phyloP scores from a whole-genome alignment of 441 rosid species.

The Erysimum cheiri region DNA sequence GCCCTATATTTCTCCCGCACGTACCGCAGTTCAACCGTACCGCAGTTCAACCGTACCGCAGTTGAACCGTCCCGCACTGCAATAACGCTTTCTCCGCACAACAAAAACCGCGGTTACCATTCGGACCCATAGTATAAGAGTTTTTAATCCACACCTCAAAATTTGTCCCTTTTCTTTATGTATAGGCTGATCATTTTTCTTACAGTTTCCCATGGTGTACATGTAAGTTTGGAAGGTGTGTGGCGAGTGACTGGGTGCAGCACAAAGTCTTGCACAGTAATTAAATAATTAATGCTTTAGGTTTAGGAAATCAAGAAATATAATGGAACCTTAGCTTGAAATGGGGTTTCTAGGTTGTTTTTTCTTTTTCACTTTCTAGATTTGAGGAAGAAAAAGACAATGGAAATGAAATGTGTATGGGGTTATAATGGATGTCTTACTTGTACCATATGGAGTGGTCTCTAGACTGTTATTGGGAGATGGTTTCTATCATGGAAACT shows the following conservation, averaged over 20 bases:
- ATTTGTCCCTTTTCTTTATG: not conserved
- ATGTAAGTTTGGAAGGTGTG: not conserved
- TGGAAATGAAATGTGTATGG: slow-evolving; percentile 9
- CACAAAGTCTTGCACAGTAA: slow-evolving; percentile 12
- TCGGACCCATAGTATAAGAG: too few species aligned
- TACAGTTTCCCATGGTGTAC: not conserved
- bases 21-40: too few species aligned
- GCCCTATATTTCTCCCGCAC: too few species aligned
- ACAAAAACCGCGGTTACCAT: too few species aligned
- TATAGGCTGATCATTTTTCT: not conserved
- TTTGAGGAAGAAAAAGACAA: slow-evolving; percentile 25
- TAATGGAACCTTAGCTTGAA: slow-evolving; percentile 8
- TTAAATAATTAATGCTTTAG: not conserved
- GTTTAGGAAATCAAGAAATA: slow-evolving; percentile 10
- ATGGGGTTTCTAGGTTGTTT: slow-evolving; percentile 23
- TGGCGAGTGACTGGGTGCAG: not conserved
- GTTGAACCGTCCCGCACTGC: too few species aligned
- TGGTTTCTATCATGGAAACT: slow-evolving; percentile 42
- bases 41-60: too few species aligned
- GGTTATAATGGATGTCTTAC: slow-evolving; percentile 40
- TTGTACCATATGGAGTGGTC: slow-evolving; percentile 38
- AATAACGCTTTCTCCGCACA: too few species aligned
- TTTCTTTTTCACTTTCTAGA: slow-evolving; percentile 19
- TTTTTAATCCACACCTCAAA: not conserved
- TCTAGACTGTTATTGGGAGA: slow-evolving; percentile 42